Base-by-base conservation (phyloP, 345 rosid genomes). In the Erucastrum elatum region DNA sequence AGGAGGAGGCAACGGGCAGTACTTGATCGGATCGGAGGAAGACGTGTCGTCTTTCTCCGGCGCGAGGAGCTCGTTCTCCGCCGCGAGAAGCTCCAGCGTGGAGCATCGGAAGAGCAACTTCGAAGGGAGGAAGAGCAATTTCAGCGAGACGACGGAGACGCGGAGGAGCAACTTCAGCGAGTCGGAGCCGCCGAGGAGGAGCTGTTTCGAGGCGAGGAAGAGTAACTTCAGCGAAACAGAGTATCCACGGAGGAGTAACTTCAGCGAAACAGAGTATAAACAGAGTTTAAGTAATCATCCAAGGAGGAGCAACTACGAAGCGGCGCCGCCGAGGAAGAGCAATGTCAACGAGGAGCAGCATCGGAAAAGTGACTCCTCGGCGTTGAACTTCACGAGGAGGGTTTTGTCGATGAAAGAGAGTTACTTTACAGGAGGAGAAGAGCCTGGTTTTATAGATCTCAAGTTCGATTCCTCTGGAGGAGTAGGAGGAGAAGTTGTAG, bases 51-150 rank as follows among this genome's bases (percentile, higher is more conserved):
- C 85, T 29, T 80, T 83, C 37, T 89, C 97, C 2, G 97, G 90
- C 1, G 89, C 90, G 6, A 78, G 89, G 62, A 86, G 87, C 72
- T 86, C 89, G 0, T 84, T 90, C 69, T 90, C 94, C 12, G 92
- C 97, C 6, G 97, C 98, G 10, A 85, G 98, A 65, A 88, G 94
- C 70, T 95, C 98, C 0, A 87, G 97, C 62, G 93, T 89, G 5
- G 96, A 90, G 37, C 94, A 88, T 78, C 86, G 97, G 70, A 94
- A 80, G 82, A 94, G 98, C 44, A 93, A 97, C 16, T 94, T 87
- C 78, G 83, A 78, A 5, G 82, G 77, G 2, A 58, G 80, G 70
- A 72, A 84, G 78, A 80, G 83, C 63, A 64, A 83, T 66, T 76
- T 80, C 76, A 80, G 81, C 59, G 72, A 86, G 21, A 79, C 85